These are phyloP conservation scores for Suillus placidus DNA, from an alignment of 768 basidiomycete genomes.

Conservation along the genomic window DNA sequence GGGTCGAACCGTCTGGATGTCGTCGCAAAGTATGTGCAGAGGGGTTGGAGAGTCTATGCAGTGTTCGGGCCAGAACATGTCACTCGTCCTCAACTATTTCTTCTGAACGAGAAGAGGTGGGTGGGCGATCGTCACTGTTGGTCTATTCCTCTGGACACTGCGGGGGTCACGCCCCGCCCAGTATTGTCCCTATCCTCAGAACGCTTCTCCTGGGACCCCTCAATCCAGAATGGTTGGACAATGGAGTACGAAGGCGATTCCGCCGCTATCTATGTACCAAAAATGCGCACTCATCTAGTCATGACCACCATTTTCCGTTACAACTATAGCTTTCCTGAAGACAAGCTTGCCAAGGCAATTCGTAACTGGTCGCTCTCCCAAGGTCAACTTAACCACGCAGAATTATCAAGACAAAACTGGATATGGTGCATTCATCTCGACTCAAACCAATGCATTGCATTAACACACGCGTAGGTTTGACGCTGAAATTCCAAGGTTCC, in stretches of 20 bases:
- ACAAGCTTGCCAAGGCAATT: neutral
- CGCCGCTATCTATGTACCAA: neutral
- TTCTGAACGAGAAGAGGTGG: constrained; percentile 27
- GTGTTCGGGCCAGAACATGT: constrained; percentile 10
- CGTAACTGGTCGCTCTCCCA: constrained; percentile 15
- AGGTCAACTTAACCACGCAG: neutral
- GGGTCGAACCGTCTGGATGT: constrained; percentile 8
- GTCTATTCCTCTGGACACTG: constrained; percentile 33
- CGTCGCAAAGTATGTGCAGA: constrained; percentile 37
- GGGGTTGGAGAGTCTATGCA: constrained; percentile 40
- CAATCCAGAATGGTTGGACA: constrained; percentile 24
- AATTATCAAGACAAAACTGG: constrained; percentile 19
- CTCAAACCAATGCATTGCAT: neutral
- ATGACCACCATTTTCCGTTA: constrained; percentile 29
- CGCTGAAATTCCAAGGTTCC: constrained; percentile 19
- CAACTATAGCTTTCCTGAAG: constrained; percentile 23
- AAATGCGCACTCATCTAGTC: constrained; percentile 9
- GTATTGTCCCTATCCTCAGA: constrained; percentile 15
- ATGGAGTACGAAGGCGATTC: neutral
- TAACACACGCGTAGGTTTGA: constrained; percentile 22
- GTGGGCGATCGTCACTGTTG: constrained; percentile 36
- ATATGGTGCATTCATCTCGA: constrained; percentile 19
- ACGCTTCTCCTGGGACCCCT: constrained; percentile 20
- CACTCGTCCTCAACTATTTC: constrained; percentile 14
- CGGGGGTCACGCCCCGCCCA: constrained; percentile 16